These are phyloP conservation scores for Coniochaeta prunicola DNA, from an alignment of 2,329 filamentous ascomycete species.

Conservation along the genomic window DNA sequence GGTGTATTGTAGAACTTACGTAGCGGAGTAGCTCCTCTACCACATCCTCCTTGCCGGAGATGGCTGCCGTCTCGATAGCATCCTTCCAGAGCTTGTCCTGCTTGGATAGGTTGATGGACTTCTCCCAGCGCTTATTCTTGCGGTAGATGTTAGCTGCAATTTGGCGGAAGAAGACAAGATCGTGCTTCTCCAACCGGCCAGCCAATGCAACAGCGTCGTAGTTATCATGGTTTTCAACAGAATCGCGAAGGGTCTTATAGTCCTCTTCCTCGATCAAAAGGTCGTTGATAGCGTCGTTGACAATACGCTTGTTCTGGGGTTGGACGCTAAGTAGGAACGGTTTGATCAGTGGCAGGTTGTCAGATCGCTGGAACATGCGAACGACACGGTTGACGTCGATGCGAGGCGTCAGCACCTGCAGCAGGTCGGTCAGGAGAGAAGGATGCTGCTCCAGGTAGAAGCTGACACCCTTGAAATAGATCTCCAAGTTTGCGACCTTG, in stretches of 20 bases:
- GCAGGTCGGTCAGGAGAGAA: conserved; percentile 86
- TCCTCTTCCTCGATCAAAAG: conserved; percentile 97
- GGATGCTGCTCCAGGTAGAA: conserved; percentile 98
- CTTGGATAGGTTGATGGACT: conserved; percentile 95
- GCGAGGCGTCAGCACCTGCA: conserved; percentile 83
- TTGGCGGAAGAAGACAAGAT: conserved; percentile 97
- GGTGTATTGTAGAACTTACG: conserved; percentile 66
- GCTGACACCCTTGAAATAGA: conserved; percentile 95
- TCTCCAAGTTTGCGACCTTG: conserved; percentile 97
- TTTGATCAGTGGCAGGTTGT: conserved; percentile 97
- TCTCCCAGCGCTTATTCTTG: conserved; percentile 99
- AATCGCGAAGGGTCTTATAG: conserved; percentile 96
- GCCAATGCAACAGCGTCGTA: conserved; percentile 94
- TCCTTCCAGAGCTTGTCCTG: conserved; percentile 99
- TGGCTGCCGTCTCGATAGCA: conserved; percentile 93
- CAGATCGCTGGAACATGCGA: conserved; percentile 96
- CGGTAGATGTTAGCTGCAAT: conserved; percentile 98
- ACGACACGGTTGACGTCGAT: conserved; percentile 99
- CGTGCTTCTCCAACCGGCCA: conserved; percentile 89
- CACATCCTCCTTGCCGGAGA: conserved; percentile 83
- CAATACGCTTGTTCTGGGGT: conserved; percentile 92
- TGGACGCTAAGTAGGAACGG: conserved; percentile 97
- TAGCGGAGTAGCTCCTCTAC: conserved; percentile 95
- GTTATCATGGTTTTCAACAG: conserved; percentile 98
- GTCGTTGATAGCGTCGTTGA: conserved; percentile 98